Conservation (phyloP, 1,284 basidiomycete genomes). For the Pulveroboletus sp. region DNA sequence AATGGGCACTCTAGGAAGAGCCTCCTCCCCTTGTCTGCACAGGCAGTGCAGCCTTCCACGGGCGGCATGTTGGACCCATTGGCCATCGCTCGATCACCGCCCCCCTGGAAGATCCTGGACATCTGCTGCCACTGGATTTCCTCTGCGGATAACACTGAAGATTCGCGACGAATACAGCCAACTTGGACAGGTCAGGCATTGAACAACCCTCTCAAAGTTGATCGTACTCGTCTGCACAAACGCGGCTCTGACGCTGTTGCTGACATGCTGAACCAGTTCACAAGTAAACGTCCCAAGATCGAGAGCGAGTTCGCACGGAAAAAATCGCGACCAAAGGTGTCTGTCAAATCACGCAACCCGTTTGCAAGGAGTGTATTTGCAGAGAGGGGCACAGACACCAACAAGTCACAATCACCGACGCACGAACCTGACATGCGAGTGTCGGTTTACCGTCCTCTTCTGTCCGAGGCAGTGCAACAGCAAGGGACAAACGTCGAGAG, state of each 20-base stretch:
- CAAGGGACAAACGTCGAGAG: not conserved
- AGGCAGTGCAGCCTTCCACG: constrained; percentile 18
- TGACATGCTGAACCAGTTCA: constrained; percentile 25
- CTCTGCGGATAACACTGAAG: not conserved
- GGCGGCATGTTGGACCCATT: constrained; percentile 22
- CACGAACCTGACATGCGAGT: constrained; percentile 1
- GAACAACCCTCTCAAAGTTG: constrained; percentile 16
- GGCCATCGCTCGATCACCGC: constrained; percentile 33
- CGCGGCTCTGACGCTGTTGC: constrained; percentile 22
- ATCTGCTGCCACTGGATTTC: not conserved
- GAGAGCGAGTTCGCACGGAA: constrained; percentile 28
- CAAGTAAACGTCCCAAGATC: constrained; percentile 26
- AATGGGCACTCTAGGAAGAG: not conserved
- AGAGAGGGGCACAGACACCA: constrained; percentile 2
- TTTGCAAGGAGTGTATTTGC: constrained; percentile 27
- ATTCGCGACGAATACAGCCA: not conserved
- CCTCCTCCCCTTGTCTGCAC: constrained; percentile 23
- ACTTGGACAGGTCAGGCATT: constrained; percentile 4
- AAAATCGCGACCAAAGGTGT: constrained; percentile 6
- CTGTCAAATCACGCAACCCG: constrained; percentile 24
- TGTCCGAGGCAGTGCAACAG: not conserved
- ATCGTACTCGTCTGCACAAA: constrained; percentile 32
- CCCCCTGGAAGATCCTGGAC: constrained; percentile 28
- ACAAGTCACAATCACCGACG: not conserved
- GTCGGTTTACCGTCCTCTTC: constrained; percentile 13